Conservation (phyloP, 192 early-diverging fungal species). For the Dimargaris xerosporica region DNA sequence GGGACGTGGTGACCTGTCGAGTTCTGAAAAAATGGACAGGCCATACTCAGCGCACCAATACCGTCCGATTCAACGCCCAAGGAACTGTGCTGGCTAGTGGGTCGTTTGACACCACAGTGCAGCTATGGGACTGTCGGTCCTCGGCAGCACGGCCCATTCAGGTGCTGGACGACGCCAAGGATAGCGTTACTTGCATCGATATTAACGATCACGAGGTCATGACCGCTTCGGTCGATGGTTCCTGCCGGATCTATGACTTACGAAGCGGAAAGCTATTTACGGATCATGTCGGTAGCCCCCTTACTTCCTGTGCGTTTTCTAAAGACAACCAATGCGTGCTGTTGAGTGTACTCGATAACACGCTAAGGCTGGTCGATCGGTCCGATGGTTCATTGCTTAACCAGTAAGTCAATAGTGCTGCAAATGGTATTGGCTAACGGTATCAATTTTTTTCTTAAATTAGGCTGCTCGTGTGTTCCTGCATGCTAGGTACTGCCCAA, state of each 20-base stretch:
- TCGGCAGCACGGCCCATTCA: conserved; percentile 50
- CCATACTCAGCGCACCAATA: conserved; percentile 73
- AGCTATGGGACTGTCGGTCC: conserved; percentile 31
- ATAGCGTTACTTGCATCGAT: conserved; percentile 65
- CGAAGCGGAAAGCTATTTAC: conserved; percentile 49
- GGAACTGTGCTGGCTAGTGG: conserved; percentile 68
- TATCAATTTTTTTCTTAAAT: too few relatives aligned
- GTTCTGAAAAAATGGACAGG: conserved; percentile 58
- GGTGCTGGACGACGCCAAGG: conserved; percentile 65
- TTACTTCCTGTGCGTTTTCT: conserved; percentile 56
- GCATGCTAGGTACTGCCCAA: too few relatives aligned
- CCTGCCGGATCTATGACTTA: conserved; percentile 71
- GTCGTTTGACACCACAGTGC: conserved; percentile 39
- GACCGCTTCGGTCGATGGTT: conserved; percentile 71
- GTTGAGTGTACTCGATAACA: conserved; percentile 57
- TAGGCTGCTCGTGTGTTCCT: too few relatives aligned
- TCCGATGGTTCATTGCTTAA: conserved; percentile 53
- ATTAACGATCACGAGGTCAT: conserved; percentile 59
- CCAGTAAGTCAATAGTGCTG: conserved; percentile 26
- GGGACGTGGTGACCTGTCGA: conserved; percentile 69
- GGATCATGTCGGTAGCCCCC: conserved; percentile 61
- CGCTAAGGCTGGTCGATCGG: conserved; percentile 73
- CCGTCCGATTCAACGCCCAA: conserved; percentile 64
- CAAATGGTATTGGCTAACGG: too few relatives aligned
- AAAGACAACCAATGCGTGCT: conserved; percentile 58